Percentiles rank a stretch among this genome's conserved stretches.
Evolutionary conservation across 2,329 filamentous ascomycete genomes (phyloP).

Genomic region (Pseudocercospora crystallina): DNA sequence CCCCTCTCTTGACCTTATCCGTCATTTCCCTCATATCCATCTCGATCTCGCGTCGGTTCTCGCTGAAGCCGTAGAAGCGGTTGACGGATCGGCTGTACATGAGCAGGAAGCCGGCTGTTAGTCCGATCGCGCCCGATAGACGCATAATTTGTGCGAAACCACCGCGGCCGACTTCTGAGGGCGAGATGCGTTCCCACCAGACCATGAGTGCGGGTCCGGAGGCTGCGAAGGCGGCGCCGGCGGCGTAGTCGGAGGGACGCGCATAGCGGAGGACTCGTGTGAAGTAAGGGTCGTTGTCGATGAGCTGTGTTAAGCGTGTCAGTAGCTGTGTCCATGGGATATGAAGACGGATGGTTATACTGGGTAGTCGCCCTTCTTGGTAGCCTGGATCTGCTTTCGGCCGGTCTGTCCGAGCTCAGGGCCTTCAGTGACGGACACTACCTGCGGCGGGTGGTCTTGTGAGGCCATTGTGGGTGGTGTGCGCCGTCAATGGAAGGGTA

Average conservation of each 20-base stretch:
- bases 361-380: slow-evolving; percentile 81
- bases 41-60: slow-evolving; percentile 87
- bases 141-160: slow-evolving; percentile 84
- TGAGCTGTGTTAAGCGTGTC: slow-evolving; percentile 65
- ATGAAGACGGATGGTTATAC: slow-evolving; percentile 50
- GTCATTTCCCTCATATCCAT: slow-evolving; percentile 99
- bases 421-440: slow-evolving; percentile 26
- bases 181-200: slow-evolving; percentile 78
- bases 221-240: slow-evolving; percentile 67
- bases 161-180: slow-evolving; percentile 78
- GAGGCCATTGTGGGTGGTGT: slow-evolving; percentile 21
- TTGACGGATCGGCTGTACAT: slow-evolving; percentile 80
- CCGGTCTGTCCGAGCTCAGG: slow-evolving; percentile 33
- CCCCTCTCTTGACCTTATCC: slow-evolving; percentile 85
- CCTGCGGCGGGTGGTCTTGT: slow-evolving; percentile 21
- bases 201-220: slow-evolving; percentile 72
- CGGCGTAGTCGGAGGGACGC: slow-evolving; percentile 76
- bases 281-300: slow-evolving; percentile 97
- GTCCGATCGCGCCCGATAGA: slow-evolving; percentile 68
- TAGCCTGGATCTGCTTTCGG: slow-evolving; percentile 58
- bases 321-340: slow-evolving; percentile 6
- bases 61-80: slow-evolving; percentile 91
- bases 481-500: neutral
- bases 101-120: slow-evolving; percentile 76
- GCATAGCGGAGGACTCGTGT: slow-evolving; percentile 87